Base-by-base conservation (phyloP, 495 filamentous ascomycete genomes). In the Neurospora sp. region DNA sequence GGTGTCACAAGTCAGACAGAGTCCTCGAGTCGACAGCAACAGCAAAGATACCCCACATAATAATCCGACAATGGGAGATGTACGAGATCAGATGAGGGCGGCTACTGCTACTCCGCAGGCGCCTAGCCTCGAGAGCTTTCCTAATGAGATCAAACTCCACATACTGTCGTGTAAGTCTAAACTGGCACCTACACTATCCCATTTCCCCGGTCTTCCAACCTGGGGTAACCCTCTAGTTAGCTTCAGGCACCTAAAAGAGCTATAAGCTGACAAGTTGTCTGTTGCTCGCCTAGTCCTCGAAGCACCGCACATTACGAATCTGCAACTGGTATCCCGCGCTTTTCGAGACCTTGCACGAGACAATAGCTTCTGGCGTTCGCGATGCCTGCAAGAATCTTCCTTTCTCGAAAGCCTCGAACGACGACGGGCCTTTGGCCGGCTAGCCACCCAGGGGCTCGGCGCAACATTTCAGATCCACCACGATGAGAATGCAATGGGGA, bases 121-220 rank as follows among this genome's bases (percentile, higher is more conserved):
- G 78, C 73, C 76, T 71, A 74, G 73, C 48, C 76, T 85, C 12
- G 85, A 90, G 72, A 85, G 79, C 46, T 87, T 96, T 40, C 93
- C 93, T n/a, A 87, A 88, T 77, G 93, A 96, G 83, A 88, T 94
- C 72, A 79, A 94, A 66, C 85, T 92, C 75, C 90, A 93, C 78
- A 92, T 94, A 74, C 81, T 91, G 72, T 88, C 90, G 69, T 92
- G 91, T 94, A 84, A 85, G 89, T 83, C 70, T 73, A 69, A 37
- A 11, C n/a, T 23, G 39, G 46, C 10, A 44, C 8, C 18, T 35
- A 23, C 35, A n/a, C 20, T 48, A 41, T 39, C 31, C 8, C 11
- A 38, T 42, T 12, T 44, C 10, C n/a, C 31, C 42, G 18, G 44
- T 44, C 39, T 71, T 31, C 46, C 70, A 27, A 27, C 42, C 40